Base-by-base conservation (phyloP, 768 basidiomycete genomes). In the Pulveroboletus frians region DNA sequence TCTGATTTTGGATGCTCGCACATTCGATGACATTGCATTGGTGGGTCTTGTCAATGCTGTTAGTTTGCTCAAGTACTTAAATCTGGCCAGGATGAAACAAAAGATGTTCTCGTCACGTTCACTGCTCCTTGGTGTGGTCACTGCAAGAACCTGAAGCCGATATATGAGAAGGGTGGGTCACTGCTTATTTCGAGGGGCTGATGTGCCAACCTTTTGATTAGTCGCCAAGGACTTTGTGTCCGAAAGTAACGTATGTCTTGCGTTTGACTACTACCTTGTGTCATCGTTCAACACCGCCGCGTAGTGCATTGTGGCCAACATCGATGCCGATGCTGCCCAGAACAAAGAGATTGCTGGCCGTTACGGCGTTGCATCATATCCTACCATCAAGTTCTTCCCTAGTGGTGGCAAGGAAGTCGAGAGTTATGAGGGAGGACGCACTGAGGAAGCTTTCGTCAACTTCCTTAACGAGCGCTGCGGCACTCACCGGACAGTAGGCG, bases 321-420 rank as follows among this genome's bases (percentile, higher is more conserved):
- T 97, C 51, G 84, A 98, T 68, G 92, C 87, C 18, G 92, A 98
- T 65, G 87, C 88, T 34, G 76, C 82, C 52, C 75, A 75, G 66
- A 95, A 96, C 76, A 77, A 78, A 57, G 78, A 76, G 18, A 68
- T 96, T 45, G 82, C 85, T 9, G 54, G 64, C 32, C 79, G 81
- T 64, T 93, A 93, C 61, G 87, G 75, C 5, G 79, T 99, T 49
- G 60, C 67, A 17, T 80, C 84, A 51, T 99, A 83, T 81, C 96
- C 96, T 0, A 98, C 94, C 17, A 81, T 99, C 75, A 94, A 92
- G 68, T 94, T 94, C 76, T 96, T 92, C 83, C 77, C 88, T 55
- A 84, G 84, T 56, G 81, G 76, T 54, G 74, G 75, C 58, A 82
- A 81, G 61, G 76, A 78, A 50, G 77, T 80, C 10, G 72, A 83